These are phyloP conservation scores for Baudoinia panamericana DNA, from an alignment of 495 filamentous ascomycete genomes.

Conservation along the genomic window DNA sequence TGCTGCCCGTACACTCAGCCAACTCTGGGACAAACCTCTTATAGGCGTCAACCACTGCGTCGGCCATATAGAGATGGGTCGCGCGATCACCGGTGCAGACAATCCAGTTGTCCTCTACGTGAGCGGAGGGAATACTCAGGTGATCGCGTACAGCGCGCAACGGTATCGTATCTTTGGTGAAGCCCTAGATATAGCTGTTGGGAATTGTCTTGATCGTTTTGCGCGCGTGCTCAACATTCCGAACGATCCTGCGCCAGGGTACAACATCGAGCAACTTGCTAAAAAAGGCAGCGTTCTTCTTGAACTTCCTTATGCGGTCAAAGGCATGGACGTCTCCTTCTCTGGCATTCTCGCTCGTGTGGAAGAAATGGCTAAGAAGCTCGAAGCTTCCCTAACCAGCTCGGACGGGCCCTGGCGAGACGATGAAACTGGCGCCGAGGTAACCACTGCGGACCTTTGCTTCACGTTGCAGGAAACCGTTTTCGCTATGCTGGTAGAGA, in stretches of 20 bases:
- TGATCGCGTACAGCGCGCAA: constrained; percentile 89
- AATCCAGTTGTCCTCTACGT: constrained; percentile 96
- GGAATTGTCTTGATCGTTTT: constrained; percentile 94
- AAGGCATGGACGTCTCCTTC: constrained; percentile 97
- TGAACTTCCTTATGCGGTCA: constrained; percentile 89
- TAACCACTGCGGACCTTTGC: constrained; percentile 80
- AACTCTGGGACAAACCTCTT: constrained; percentile 77
- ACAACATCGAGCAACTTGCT: constrained; percentile 95
- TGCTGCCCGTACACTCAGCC: constrained; percentile 64
- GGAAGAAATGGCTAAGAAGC: constrained; percentile 53
- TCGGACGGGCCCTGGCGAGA: constrained; percentile 23
- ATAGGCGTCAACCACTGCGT: constrained; percentile 97
- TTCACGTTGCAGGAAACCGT: constrained; percentile 92
- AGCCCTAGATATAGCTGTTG: constrained; percentile 91
- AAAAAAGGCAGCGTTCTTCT: constrained; percentile 60
- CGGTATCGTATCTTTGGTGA: constrained; percentile 97
- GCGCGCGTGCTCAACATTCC: constrained; percentile 77
- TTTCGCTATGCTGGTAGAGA: constrained; percentile 94
- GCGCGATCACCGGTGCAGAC: constrained; percentile 77
- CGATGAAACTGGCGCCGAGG: constrained; percentile 31
- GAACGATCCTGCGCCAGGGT: constrained; percentile 92
- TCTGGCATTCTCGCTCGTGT: constrained; percentile 75
- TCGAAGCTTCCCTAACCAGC: constrained; percentile 6
- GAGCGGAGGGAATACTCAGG: constrained; percentile 91
- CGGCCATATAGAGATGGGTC: constrained; percentile 95